Percentiles rank a stretch among this genome's conserved stretches.
phyloP scores from a whole-genome alignment of 805 yeast genomes.

The Saccharomyces paradoxus region DNA sequence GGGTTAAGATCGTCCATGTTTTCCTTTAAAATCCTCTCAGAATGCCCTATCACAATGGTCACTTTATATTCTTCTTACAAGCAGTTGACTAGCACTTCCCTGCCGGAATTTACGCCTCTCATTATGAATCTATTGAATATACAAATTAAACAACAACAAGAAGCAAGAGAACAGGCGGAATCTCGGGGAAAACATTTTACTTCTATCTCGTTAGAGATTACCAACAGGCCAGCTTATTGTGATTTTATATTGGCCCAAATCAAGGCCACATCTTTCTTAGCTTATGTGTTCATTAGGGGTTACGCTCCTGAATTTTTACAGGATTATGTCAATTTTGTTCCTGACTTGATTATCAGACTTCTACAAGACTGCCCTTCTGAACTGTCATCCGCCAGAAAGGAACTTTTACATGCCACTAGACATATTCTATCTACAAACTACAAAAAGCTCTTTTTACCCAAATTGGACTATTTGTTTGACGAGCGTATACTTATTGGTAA shows the following conservation, averaged over 20 bases:
- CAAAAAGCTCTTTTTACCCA: conserved; percentile 72
- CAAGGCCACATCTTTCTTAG: conserved; percentile 90
- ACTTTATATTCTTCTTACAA: conserved; percentile 84
- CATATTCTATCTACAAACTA: conserved; percentile 91
- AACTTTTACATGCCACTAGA: conserved; percentile 84
- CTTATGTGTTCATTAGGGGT: conserved; percentile 83
- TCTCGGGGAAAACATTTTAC: conserved; percentile 52
- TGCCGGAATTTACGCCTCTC: conserved; percentile 73
- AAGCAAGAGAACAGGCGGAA: conserved; percentile 52
- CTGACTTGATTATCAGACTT: conserved; percentile 76
- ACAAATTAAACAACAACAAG: conserved; percentile 75
- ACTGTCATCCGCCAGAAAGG: conserved; percentile 83
- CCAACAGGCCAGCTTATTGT: conserved; percentile 69
- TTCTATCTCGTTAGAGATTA: conserved; percentile 65
- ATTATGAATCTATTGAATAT: conserved; percentile 65
- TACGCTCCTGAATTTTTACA: conserved; percentile 59
- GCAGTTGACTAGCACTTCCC: conserved; percentile 56
- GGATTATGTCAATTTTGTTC: conserved; percentile 55
- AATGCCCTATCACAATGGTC: conserved; percentile 95
- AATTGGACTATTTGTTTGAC: conserved; percentile 76
- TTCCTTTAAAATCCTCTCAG: conserved; percentile 88
- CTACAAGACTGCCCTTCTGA: conserved; percentile 95
- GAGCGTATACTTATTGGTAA: conserved; percentile 84
- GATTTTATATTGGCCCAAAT: conserved; percentile 91
- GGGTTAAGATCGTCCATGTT: conserved; percentile 57